Conservation (phyloP, 2,329 filamentous ascomycete species). For the Aspergillus candidus region DNA sequence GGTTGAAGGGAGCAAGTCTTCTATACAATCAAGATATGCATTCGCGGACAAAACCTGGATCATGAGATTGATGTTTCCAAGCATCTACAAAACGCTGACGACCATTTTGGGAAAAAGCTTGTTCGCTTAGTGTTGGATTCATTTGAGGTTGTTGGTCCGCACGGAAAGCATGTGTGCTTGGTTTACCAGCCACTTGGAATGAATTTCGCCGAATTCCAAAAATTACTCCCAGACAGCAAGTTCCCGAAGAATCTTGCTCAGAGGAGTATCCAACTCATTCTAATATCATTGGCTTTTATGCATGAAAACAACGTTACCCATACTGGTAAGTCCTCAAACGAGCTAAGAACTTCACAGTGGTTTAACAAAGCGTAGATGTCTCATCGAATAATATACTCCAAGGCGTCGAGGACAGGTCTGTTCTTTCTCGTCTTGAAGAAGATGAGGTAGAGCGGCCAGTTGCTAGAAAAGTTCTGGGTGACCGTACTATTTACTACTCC, state of each 20-base stretch:
- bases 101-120: constrained; percentile 12
- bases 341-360: neutral
- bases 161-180: constrained; percentile 18
- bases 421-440: constrained; percentile 24
- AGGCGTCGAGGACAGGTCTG: constrained; percentile 18
- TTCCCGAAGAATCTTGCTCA: constrained; percentile 14
- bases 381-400: constrained; percentile 28
- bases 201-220: constrained; percentile 15
- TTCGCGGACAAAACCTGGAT: constrained; percentile 4
- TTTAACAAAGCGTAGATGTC: constrained; percentile 18
- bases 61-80: constrained; percentile 17
- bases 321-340: constrained; percentile 15
- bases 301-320: constrained; percentile 21
- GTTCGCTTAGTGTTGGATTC: constrained; percentile 23
- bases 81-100: constrained; percentile 11
- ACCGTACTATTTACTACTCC: constrained; percentile 24
- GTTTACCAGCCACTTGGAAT: constrained; percentile 20
- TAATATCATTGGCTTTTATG: constrained; percentile 19
- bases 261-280: constrained; percentile 13
- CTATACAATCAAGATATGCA: constrained; percentile 9
- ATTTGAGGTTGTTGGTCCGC: constrained; percentile 22
- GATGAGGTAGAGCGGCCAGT: constrained; percentile 22
- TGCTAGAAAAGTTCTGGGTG: constrained; percentile 24
- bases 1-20: constrained; percentile 1
- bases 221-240: constrained; percentile 7